Evolutionary conservation across 2,329 filamentous ascomycete genomes (phyloP).

Genomic region (Conoideocrella luteorostrata): DNA sequence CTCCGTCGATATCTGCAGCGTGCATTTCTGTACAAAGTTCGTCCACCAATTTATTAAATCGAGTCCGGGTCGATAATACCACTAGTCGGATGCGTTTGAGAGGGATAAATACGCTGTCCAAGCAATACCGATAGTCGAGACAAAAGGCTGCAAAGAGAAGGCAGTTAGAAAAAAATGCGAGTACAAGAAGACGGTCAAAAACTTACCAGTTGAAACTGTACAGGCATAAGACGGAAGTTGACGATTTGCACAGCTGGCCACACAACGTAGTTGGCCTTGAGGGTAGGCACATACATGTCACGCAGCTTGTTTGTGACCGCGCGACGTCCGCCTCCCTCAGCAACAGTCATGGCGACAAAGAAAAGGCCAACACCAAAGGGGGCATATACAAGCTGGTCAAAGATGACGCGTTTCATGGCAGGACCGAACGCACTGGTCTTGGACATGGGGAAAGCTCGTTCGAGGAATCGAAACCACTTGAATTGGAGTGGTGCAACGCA

Average conservation of each 20-base stretch:
- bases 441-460: constrained; percentile 74
- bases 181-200: not conserved
- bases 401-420: constrained; percentile 81
- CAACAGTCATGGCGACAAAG: constrained; percentile 94
- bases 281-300: constrained; percentile 87
- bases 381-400: constrained; percentile 91
- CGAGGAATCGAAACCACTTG: constrained; percentile 89
- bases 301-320: constrained; percentile 79
- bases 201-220: constrained; percentile 91
- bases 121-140: constrained; percentile 89
- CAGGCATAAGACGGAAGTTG: constrained; percentile 92
- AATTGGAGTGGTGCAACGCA: constrained; percentile 93
- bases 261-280: constrained; percentile 92
- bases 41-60: not conserved
- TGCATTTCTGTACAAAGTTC: not conserved
- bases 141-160: constrained; percentile 65
- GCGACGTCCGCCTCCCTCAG: constrained; percentile 80
- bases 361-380: constrained; percentile 82
- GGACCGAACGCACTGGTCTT: constrained; percentile 68
- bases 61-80: not conserved
- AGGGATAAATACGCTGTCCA: constrained; percentile 97
- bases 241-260: constrained; percentile 96
- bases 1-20: no score
- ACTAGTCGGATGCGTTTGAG: constrained; percentile 76
- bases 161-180: constrained; percentile 18